Base-by-base conservation (phyloP, 345 rosid species). In the Zanthoxylum bungeanum region DNA sequence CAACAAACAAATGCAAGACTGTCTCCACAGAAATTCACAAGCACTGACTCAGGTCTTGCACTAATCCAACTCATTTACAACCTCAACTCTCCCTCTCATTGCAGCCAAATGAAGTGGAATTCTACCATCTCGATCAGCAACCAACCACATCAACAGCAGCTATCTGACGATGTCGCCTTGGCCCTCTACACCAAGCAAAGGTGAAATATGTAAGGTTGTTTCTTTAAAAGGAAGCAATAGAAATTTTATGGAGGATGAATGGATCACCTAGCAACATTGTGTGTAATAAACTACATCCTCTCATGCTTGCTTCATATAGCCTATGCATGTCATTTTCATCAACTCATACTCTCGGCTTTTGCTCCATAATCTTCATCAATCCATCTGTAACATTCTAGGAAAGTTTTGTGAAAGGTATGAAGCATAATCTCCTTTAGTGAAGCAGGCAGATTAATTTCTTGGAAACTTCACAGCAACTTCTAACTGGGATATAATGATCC, bases 51-150 rank as follows among this genome's bases (percentile, higher is more conserved):
- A 8, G 39, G 66, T 6, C 24, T 10, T 1, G 51, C 68, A 1
- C 5, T 57, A 6, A 69, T 10, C 49, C 49, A 73, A 49, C 64
- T 28, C 31, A 28, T 59, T 8, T 28, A 64, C 27, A 12, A 69
- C 81, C 46, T 77, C 71, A 33, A 51, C 77, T 52, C 76, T 47
- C 0, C 71, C 77, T 30, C 58, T 73, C 50, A 70, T 64, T 11
- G 62, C 77, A 33, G 81, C 74, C 66, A 69, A 39, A 62, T 68
- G 77, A 22, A 77, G 74, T 3, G 81, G 74, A 37, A 47, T 77
- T 71, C 77, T 73, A 21, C 81, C 80, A 4, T 72, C 76, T 58
- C 33, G 42, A 25, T 77, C 73, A 42, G 59, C 47, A 36, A 28
- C 57, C 50, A 33, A 21, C 7, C 73, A 58, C 4, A 21, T 30